phyloP scores from a whole-genome alignment of 1,139 yeast species.

The Hemisphaericaspora xylofermentans region DNA sequence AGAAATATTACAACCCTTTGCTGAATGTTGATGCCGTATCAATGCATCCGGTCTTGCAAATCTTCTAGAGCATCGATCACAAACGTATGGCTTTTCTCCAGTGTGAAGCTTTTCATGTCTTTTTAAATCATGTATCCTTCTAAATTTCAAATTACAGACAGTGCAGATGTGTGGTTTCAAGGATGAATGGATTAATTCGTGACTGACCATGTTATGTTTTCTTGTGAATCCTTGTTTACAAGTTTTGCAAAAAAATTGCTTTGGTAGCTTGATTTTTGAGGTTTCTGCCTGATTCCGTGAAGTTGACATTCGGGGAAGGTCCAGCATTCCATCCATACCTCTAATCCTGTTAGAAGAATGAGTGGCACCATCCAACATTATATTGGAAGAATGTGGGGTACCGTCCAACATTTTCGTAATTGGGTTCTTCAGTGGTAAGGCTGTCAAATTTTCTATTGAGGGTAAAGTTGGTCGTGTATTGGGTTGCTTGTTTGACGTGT shows the following conservation, averaged over 20 bases:
- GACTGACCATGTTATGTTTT: slow-evolving; percentile 74
- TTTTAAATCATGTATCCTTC: slow-evolving; percentile 74
- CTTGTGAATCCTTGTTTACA: slow-evolving; percentile 67
- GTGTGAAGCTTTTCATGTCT: slow-evolving; percentile 76
- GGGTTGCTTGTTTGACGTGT: not conserved
- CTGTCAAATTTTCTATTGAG: slow-evolving; percentile 8
- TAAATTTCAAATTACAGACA: slow-evolving; percentile 62
- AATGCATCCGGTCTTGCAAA: slow-evolving; percentile 82
- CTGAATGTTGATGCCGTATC: slow-evolving; percentile 57
- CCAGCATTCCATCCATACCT: not conserved
- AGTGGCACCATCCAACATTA: not conserved
- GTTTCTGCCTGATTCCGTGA: not conserved
- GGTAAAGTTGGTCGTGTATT: slow-evolving; percentile 8
- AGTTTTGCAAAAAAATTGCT: slow-evolving; percentile 51
- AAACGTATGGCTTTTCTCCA: slow-evolving; percentile 69
- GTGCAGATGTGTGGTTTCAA: slow-evolving; percentile 66
- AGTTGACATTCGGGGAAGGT: not conserved
- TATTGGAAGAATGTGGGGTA: not conserved
- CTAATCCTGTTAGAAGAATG: not conserved
- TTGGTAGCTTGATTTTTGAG: slow-evolving; percentile 15
- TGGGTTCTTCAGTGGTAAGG: slow-evolving; percentile 3
- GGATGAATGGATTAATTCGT: slow-evolving; percentile 66
- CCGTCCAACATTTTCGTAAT: slow-evolving; percentile 1
- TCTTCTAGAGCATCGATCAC: slow-evolving; percentile 59
- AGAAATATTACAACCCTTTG: slow-evolving; percentile 37